Percentiles rank a stretch among this genome's conserved stretches.
Conservation (phyloP, 345 rosid genomes). For the Camelina hispida region DNA sequence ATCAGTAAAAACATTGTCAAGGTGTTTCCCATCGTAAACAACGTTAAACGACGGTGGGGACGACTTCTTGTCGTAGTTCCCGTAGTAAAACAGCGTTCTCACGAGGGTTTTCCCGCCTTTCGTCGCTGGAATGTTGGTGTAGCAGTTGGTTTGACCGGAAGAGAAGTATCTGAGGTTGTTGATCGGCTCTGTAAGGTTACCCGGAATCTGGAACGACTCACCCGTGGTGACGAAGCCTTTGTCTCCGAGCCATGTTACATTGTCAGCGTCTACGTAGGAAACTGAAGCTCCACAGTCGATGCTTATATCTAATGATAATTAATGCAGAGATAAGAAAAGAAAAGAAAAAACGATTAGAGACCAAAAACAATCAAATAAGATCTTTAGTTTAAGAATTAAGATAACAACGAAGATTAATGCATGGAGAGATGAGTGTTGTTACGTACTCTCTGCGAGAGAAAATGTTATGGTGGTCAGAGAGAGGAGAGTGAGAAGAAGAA, state of each 20-base stretch:
- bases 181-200: background rate
- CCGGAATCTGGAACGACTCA: slow-evolving; percentile 11
- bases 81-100: slow-evolving; percentile 30
- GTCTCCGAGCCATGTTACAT: slow-evolving; percentile 39
- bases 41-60: slow-evolving; percentile 35
- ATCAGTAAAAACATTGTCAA: background rate
- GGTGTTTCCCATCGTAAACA: slow-evolving; percentile 17
- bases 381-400: background rate
- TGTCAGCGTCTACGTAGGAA: slow-evolving; percentile 33
- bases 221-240: slow-evolving; percentile 22
- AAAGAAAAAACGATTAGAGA: background rate
- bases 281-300: slow-evolving; percentile 37
- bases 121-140: slow-evolving; percentile 33
- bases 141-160: slow-evolving; percentile 38
- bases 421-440: background rate
- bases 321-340: background rate
- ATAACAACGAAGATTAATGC: background rate
- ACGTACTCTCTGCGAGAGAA: slow-evolving; percentile 15
- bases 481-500: slow-evolving; percentile 12
- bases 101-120: slow-evolving; percentile 28
- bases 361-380: no score
- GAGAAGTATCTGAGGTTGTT: slow-evolving; percentile 36
- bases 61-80: slow-evolving; percentile 29
- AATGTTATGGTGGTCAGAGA: background rate
- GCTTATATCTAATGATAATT: slow-evolving; percentile 20